Evolutionary conservation across 805 yeast genomes (phyloP).

Genomic region (Candida pini): DNA sequence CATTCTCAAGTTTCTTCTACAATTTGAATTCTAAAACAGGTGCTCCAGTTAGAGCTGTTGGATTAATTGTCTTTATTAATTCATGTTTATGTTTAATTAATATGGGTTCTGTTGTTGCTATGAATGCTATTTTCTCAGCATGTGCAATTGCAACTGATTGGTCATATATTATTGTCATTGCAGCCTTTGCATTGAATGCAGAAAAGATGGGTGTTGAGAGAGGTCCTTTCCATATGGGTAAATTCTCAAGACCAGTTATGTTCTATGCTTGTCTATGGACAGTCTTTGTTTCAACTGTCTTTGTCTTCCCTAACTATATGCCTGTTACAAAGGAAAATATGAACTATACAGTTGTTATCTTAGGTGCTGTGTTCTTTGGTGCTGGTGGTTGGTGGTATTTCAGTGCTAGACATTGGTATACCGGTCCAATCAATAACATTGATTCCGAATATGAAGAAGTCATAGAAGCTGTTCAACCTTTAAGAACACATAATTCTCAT

Average conservation of each 20-base stretch:
- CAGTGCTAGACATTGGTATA: constrained; percentile 50
- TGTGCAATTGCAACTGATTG: constrained; percentile 47
- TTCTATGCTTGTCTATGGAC: constrained; percentile 39
- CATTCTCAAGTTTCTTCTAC: constrained; percentile 39
- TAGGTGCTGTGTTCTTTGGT: constrained; percentile 35
- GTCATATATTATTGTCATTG: constrained; percentile 44
- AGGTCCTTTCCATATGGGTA: constrained; percentile 46
- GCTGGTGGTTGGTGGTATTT: constrained; percentile 40
- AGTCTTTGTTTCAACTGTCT: constrained; percentile 40
- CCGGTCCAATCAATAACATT: constrained; percentile 47
- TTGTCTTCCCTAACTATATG: constrained; percentile 46
- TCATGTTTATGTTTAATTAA: constrained; percentile 42
- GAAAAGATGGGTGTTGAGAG: constrained; percentile 40
- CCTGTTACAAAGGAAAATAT: constrained; percentile 38
- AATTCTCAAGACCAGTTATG: constrained; percentile 36
- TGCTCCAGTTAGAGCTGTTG: constrained; percentile 41
- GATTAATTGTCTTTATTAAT: constrained; percentile 34
- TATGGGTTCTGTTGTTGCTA: constrained; percentile 38
- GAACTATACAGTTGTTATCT: constrained; percentile 50
- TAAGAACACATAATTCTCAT: constrained; percentile 3
- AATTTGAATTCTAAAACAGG: constrained; percentile 34
- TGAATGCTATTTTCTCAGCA: constrained; percentile 50
- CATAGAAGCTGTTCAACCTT: constrained; percentile 13
- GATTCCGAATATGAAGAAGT: constrained; percentile 28
- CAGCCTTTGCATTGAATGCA: constrained; percentile 36